Base-by-base conservation (phyloP, 176 grass and related monocot species). In the Typha latifolia region DNA sequence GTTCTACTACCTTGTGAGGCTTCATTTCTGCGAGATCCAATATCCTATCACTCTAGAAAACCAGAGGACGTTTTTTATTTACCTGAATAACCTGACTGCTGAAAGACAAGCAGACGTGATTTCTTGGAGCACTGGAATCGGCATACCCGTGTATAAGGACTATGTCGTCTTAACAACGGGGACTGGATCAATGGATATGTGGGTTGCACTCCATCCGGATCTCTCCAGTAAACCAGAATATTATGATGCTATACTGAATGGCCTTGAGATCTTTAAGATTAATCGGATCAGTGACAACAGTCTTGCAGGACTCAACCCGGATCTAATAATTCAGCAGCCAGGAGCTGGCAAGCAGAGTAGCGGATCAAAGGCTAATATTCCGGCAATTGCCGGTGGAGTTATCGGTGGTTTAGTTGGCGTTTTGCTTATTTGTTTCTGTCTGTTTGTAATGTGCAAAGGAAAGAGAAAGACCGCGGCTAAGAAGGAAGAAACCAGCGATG, bases 21-120 rank as follows among this genome's bases (percentile, higher is more conserved):
- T 96, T 47, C 91, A 91, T 65, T 96, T 96, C 62, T 96, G 91
- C 4, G 91, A 96, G 80, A 88, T 85, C 43, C 82, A 96, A 61
- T 85, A 85, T 61, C 77, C 76, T 0, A 91, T 96, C 27, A 81
- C 77, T 3, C 76, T 52, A 62, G 0, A 3, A 0, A 96, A 96
- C 43, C 84, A 91, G 76, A 69, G 91, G 65, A 22, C 66, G 6
- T 96, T 96, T 68, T 62, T 74, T 49, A 91, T 96, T 32, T 96
- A 81, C 29, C 76, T 96, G 52, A 88, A 84, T 20, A 96, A 91
- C 61, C 79, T 85, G 64, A 96, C 84, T 65, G 91, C 79, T 0
- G 51, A 84, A 15, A 0, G 0, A 12, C 19, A 57, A 26, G 67
- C 84, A 32, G 91, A 96, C 79, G 84, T 96, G 13, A 96, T 91